Percentiles rank a stretch among this genome's conserved stretches.
phyloP scores from a whole-genome alignment of 1,284 basidiomycete species.

The Fistulinella cinereoalba region DNA sequence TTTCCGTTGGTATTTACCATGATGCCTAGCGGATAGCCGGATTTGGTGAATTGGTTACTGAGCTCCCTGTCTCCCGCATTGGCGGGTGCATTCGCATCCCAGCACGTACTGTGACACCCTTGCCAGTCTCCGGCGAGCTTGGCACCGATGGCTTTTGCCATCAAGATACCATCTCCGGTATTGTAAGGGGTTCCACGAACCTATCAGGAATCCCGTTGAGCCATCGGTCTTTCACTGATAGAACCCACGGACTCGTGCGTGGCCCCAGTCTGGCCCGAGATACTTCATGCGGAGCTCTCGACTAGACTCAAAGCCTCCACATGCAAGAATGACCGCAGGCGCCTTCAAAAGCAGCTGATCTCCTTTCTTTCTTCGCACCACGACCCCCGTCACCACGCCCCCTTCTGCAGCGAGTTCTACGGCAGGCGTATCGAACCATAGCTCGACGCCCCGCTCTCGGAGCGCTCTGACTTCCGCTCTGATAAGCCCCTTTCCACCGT shows the following conservation, averaged over 20 bases:
- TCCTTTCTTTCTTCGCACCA: slow-evolving; percentile 41
- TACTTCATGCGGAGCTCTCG: slow-evolving; percentile 47
- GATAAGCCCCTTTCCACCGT: slow-evolving; percentile 69
- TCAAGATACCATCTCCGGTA: slow-evolving; percentile 56
- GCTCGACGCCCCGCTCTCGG: slow-evolving; percentile 46
- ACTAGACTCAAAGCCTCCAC: slow-evolving; percentile 64
- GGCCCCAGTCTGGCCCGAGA: slow-evolving; percentile 54
- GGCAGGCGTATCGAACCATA: slow-evolving; percentile 55
- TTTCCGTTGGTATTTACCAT: slow-evolving; percentile 58
- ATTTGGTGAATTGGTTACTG: slow-evolving; percentile 70
- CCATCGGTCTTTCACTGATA: slow-evolving; percentile 2
- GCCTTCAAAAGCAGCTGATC: slow-evolving; percentile 37
- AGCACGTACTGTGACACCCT: slow-evolving; percentile 66
- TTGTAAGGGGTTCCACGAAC: slow-evolving; percentile 70
- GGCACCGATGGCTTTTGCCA: slow-evolving; percentile 54
- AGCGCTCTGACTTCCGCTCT: slow-evolving; percentile 52
- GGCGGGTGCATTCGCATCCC: slow-evolving; percentile 60
- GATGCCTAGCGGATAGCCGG: slow-evolving; percentile 66
- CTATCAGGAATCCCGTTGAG: slow-evolving; percentile 34
- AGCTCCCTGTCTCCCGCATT: slow-evolving; percentile 52
- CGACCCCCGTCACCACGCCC: slow-evolving; percentile 43
- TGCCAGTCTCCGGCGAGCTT: slow-evolving; percentile 55
- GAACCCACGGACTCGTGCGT: slow-evolving; percentile 45
- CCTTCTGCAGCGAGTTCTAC: slow-evolving; percentile 41
- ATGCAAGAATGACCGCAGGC: slow-evolving; percentile 54